Base-by-base conservation (phyloP, 805 yeast species). In the Teunomyces pallodes region DNA sequence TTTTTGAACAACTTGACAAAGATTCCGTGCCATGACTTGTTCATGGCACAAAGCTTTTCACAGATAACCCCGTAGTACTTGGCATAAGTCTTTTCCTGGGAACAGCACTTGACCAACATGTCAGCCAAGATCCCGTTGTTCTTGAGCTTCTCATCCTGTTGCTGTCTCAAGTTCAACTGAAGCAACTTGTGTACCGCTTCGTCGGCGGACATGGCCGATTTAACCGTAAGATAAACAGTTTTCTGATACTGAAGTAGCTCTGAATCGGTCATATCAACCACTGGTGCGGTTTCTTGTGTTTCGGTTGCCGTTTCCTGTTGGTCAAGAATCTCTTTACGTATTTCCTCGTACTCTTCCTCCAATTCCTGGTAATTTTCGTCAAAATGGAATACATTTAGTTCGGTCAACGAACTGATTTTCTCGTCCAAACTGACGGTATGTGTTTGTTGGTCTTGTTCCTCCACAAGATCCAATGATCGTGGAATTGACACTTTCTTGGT, bases 151-250 rank as follows among this genome's bases (percentile, higher is more conserved):
- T 50, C 50, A 16, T 46, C 46, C 40, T 44, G 28, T n/a, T 43
- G 24, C 24, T 50, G 47, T n/a, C 39, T 30, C 26, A 60, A 54
- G 8, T 55, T 60, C 20, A 87, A 58, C 58, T 78, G 80, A 36
- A 87, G 56, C 5, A 94, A 67, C 63, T 91, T 91, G 64, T 91
- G 98, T 1, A 89, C 90, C 0, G 96, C 92, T 70, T 94, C 99
- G 55, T 89, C 96, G 4, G 91, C 83, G 0, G 95, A 84, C 84
- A 92, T 80, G 50, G 96, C 83, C 17, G 97, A 89, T 85, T 88
- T 90, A 8, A 94, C 71, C 0, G 92, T 85, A 27, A 91, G 69
- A 57, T 92, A 92, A 2, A 92, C 86, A 1, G 79, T 79, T 56
- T 89, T 89, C 55, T 89, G 89, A 55, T 82, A 82, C 44, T 83